Base-by-base conservation (phyloP, 805 yeast species). In the Blastobotrys robertii region DNA sequence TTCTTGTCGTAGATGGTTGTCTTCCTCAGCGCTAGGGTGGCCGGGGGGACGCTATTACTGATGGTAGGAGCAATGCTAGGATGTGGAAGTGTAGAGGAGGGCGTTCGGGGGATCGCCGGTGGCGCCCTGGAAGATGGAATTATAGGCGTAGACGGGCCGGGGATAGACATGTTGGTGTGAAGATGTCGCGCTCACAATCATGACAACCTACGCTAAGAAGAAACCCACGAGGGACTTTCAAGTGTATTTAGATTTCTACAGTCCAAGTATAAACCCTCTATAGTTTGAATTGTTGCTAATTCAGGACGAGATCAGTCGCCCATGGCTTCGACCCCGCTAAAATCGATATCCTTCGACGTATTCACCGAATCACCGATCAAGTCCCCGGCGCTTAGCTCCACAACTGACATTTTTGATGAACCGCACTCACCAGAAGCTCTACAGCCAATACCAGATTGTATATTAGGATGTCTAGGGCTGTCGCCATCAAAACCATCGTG, bases 1-100 rank as follows among this genome's bases (percentile, higher is more conserved):
- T 79, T 82, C 50, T 77, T 73, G 55, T 85, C 94, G 52, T 81
- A 84, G 22, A 83, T 77, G 19, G 13, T 33, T 15, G 38, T 14
- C 16, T 22, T 35, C 4, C 9, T 16, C 13, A 25, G 16, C 10
- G 38, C 28, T 15, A 12, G 8, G 5, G 37, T 4, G 5, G 36
- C 37, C n/a, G 37, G 8, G 14, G 37, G 25, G 32, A 40, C 42
- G 33, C 30, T 31, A 13, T 12, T 35, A 31, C 42, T 39, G 22
- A 38, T 14, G 11, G 31, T 31, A 9, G 47, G 44, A 2, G 37
- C 42, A 6, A 47, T 44, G n/a, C 43, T 42, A 12, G 58, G 56
- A 38, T 51, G 55, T 8, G 59, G 58, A 8, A 55, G 39, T 28
- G 57, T 50, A 13, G 58, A 50, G 3, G 74, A 64, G 16, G 60